Base-by-base conservation (phyloP, 2,329 filamentous ascomycete genomes). In the Colletotrichum cordylinicola region DNA sequence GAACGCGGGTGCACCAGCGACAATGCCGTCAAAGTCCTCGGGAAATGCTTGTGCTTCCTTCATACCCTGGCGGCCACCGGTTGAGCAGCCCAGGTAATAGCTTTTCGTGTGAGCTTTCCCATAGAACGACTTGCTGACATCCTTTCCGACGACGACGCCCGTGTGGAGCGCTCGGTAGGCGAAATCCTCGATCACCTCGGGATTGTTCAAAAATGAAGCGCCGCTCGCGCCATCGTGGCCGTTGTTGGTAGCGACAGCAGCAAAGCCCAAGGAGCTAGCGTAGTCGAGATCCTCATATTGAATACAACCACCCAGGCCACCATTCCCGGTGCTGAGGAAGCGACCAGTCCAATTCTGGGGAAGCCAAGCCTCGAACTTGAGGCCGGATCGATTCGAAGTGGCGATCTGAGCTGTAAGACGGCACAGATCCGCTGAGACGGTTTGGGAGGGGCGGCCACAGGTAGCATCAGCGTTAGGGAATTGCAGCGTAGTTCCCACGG, bases 31-130 rank as follows among this genome's bases (percentile, higher is more conserved):
- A 68, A 89, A 89, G 71, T 89, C 87, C 6, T 88, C 84, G 0
- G 88, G 88, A 76, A 85, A 89, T 33, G 83, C 79, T 76, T 90
- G 85, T 7, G 87, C 84, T 52, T 86, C 84, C 70, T 87, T 87
- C 16, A 89, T 80, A 15, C 88, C 89, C 80, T 91, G 88, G 2
- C 88, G 82, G 4, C 89, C 89, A 21, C 89, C 89, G 0, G 87
- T 89, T 2, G 87, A 89, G 79, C 89, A 90, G 29, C 88, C 89
- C n/a, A 84, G 82, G 76, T 86, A 89, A 79, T 89, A 89, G 10
- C 83, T 86, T 78, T 86, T 87, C 4, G 82, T 61, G 61, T 70
- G 70, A 15, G 68, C 64, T 43, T 67, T 64, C 31, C 66, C 67
- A 35, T 92, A 92, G 80, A 90, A 91, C 1, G 82, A 80, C n/a